Evolutionary conservation across 352 stramenopile species (phyloP).

Genomic region (Pythium dissimile): DNA sequence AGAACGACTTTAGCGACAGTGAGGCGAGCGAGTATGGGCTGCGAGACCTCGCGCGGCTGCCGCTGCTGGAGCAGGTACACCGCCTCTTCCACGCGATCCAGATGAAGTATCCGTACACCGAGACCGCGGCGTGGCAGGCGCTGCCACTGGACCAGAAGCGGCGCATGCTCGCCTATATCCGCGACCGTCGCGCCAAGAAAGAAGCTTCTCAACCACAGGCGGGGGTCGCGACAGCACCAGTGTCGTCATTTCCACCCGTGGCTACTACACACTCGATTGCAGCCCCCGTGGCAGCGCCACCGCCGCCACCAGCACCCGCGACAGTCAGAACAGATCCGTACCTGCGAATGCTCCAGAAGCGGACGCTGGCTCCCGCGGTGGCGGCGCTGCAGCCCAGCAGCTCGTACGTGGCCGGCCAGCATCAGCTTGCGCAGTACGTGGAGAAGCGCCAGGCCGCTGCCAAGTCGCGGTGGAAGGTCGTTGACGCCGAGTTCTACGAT

Average conservation of each 20-base stretch:
- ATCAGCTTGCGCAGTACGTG: constrained; percentile 41
- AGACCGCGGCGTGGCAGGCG: constrained; percentile 75
- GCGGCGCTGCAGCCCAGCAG: constrained; percentile 44
- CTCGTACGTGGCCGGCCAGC: constrained; percentile 46
- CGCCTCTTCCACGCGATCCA: constrained; percentile 83
- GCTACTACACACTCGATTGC: too few species aligned
- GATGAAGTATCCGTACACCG: constrained; percentile 77
- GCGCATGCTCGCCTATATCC: constrained; percentile 81
- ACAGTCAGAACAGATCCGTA: constrained; percentile 61
- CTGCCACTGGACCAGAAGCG: constrained; percentile 77
- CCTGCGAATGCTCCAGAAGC: constrained; percentile 76
- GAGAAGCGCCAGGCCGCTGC: constrained; percentile 23
- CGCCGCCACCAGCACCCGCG: background rate
- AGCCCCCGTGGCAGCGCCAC: background rate
- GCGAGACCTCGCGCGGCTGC: constrained; percentile 52
- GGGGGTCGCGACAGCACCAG: constrained; percentile 8
- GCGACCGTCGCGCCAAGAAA: constrained; percentile 43
- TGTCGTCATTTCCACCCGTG: too few species aligned
- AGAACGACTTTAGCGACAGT: constrained; percentile 16
- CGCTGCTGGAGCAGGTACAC: constrained; percentile 82
- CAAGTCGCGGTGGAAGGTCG: constrained; percentile 64
- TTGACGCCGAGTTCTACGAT: constrained; percentile 72
- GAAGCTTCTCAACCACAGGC: too few species aligned
- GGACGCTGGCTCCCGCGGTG: constrained; percentile 29
- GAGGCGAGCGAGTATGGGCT: constrained; percentile 70